Base-by-base conservation (phyloP, 202 grass and related monocot genomes). In the Schoenoplectus triqueter region DNA sequence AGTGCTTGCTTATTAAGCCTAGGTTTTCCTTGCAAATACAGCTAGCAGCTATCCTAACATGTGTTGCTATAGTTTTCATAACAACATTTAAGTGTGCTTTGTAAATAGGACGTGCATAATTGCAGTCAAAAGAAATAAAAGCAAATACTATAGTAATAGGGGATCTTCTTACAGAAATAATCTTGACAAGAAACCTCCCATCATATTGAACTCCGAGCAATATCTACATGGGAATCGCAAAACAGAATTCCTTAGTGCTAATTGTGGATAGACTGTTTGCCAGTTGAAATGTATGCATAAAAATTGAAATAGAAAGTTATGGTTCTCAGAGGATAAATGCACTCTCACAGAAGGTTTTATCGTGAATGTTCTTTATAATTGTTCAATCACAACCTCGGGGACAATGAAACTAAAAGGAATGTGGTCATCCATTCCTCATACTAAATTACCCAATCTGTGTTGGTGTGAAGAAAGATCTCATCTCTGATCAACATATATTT, bases 111-210 rank as follows among this genome's bases (percentile, higher is more conserved):
- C 67, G 0, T 73, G 18, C 41, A 63, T 77, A 51, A 69, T 2
- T 73, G 73, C 81, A 82, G 59, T 31, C 31, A 31, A 31, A 85
- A 5, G 40, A 84, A 85, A 64, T 21, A 74, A 14, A 68, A 82
- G 72, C 64, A 77, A 85, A 10, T 39, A 79, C 47, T 87, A 67
- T 41, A 86, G 82, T 86, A 89, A 90, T 73, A 63, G 65, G 18
- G 78, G 13, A 8, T 62, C 10, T 9, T 55, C 91, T 95, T 89
- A 95, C 93, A 95, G 69, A 42, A 95, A 85, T 42, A 92, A 83
- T 88, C 93, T 88, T 83, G 93, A 95, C 87, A 95, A 68, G 89
- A 95, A 93, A 41, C 93, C 89, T 73, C 91, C 93, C 89, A 95
- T 95, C 93, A 95, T 95, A 51, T 80, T 91, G 5, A 41, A 69